Conservation (phyloP, 768 basidiomycete genomes). For the Kwoniella dejecticola region DNA sequence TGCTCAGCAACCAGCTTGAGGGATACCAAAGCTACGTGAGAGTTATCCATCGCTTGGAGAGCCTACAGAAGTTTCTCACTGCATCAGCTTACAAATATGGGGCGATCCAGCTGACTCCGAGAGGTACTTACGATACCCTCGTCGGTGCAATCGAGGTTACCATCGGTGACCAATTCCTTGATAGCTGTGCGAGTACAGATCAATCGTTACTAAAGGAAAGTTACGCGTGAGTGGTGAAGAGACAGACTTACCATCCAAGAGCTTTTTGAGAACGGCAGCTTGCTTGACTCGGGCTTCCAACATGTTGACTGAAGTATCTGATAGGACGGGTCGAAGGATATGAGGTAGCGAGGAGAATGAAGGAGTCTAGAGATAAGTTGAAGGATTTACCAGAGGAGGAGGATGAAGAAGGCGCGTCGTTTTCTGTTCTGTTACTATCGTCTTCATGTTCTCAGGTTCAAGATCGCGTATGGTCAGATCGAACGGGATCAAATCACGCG, state of each 20-base stretch:
- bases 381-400: constrained; percentile 7
- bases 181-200: constrained; percentile 64
- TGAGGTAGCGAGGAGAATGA: not conserved
- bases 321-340: not conserved
- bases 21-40: constrained; percentile 94
- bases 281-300: constrained; percentile 84
- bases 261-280: constrained; percentile 85
- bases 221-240: not conserved
- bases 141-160: constrained; percentile 96
- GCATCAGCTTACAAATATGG: not conserved
- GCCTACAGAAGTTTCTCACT: constrained; percentile 57
- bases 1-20: constrained; percentile 76
- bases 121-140: constrained; percentile 74
- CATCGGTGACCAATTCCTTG: constrained; percentile 96
- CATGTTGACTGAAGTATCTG: constrained; percentile 37
- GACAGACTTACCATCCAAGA: constrained; percentile 77
- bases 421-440: not conserved
- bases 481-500: constrained; percentile 11
- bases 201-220: constrained; percentile 3
- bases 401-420: constrained; percentile 7
- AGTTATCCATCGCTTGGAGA: constrained; percentile 99
- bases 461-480: constrained; percentile 1
- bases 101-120: not conserved
- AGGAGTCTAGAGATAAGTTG: not conserved
- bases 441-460: no score